Percentiles rank a stretch among this genome's conserved stretches.
These are phyloP conservation scores for Verticillium tricorpus DNA, from an alignment of 2,329 filamentous ascomycete species.

Conservation along the genomic window DNA sequence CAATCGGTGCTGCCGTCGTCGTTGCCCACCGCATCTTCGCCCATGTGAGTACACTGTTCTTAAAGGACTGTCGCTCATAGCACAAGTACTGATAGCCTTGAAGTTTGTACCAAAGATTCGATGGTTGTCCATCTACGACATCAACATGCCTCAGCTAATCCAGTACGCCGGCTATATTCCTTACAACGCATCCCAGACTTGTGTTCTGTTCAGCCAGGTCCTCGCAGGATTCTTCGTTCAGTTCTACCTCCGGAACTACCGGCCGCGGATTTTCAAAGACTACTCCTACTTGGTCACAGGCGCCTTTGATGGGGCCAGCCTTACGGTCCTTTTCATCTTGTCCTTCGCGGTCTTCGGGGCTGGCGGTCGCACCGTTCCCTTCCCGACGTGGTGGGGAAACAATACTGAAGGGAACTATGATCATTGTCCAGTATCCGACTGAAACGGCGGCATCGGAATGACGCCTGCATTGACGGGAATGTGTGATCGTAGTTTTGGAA, in stretches of 20 bases:
- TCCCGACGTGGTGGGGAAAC: conserved; percentile 53
- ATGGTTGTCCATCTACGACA: conserved; percentile 31
- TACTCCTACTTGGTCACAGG: conserved; percentile 49
- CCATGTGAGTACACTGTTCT: conserved; percentile 24
- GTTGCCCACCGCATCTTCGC: conserved; percentile 37
- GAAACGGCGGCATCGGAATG: background rate
- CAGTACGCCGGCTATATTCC: conserved; percentile 51
- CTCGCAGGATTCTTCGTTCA: conserved; percentile 43
- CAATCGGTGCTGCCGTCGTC: conserved; percentile 41
- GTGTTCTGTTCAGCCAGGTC: conserved; percentile 44
- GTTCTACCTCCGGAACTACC: conserved; percentile 48
- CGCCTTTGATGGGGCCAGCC: conserved; percentile 47
- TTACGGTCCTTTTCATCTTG: conserved; percentile 45
- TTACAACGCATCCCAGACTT: conserved; percentile 51
- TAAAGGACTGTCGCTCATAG: background rate
- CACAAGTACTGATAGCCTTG: conserved; percentile 1
- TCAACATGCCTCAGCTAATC: conserved; percentile 51
- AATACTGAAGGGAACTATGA: conserved; percentile 44
- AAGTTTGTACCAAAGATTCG: conserved; percentile 44
- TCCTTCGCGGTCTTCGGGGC: conserved; percentile 54
- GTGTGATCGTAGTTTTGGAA: too few species aligned
- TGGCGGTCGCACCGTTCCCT: conserved; percentile 35
- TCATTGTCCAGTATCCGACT: conserved; percentile 35
- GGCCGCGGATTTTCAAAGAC: conserved; percentile 46
- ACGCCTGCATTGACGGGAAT: too few species aligned